Evolutionary conservation across 1,284 basidiomycete species (phyloP).

Genomic region (Austroboletus niveus): DNA sequence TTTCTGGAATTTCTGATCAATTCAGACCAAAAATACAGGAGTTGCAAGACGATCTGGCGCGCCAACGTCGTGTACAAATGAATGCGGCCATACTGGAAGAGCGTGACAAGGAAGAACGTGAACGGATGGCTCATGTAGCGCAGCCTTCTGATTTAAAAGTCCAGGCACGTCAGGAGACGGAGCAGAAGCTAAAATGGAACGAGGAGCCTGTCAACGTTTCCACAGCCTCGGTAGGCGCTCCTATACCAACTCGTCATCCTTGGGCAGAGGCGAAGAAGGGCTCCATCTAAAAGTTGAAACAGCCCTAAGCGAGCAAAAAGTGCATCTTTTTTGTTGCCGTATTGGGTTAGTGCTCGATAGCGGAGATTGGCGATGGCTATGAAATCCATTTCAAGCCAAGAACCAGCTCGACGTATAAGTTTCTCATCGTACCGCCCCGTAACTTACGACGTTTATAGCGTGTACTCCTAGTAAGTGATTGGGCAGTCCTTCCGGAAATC

Average conservation of each 20-base stretch:
- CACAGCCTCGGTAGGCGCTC: neutral
- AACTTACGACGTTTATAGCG: too few relatives aligned
- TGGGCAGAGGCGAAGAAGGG: slow-evolving; percentile 23
- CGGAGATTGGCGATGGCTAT: too few relatives aligned
- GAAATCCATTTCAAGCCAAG: too few relatives aligned
- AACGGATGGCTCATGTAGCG: slow-evolving; percentile 1
- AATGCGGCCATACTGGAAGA: slow-evolving; percentile 44
- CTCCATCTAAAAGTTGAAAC: neutral
- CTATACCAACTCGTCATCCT: slow-evolving; percentile 15
- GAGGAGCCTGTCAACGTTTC: neutral
- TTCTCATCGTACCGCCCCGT: too few relatives aligned
- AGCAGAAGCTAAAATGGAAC: neutral
- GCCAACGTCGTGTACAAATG: slow-evolving; percentile 42
- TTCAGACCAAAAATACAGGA: slow-evolving; percentile 37
- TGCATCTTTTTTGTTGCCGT: too few relatives aligned
- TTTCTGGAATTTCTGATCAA: neutral
- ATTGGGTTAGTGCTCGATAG: too few relatives aligned
- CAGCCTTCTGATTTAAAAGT: slow-evolving; percentile 3
- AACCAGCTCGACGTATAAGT: too few relatives aligned
- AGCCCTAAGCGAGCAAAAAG: too few relatives aligned
- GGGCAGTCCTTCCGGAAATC: too few relatives aligned
- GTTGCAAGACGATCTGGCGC: slow-evolving; percentile 45
- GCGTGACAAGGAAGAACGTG: slow-evolving; percentile 34
- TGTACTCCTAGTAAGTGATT: too few relatives aligned
- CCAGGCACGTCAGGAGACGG: neutral